phyloP scores from a whole-genome alignment of 129 eudicot species.

The Chrysanthemum makinoi region DNA sequence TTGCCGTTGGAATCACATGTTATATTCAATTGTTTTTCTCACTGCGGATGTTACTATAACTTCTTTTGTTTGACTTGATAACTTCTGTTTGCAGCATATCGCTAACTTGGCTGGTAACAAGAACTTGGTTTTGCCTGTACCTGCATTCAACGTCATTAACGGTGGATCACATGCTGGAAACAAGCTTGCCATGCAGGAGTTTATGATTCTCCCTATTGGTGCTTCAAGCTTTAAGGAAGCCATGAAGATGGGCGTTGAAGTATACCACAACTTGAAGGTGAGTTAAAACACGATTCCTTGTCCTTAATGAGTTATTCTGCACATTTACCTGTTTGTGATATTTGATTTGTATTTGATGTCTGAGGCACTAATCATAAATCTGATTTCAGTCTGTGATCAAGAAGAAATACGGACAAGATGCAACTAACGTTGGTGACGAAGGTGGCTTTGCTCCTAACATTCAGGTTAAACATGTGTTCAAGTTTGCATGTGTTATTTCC shows the following conservation, averaged over 20 bases:
- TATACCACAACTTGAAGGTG: constrained; percentile 92
- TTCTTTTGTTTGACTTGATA: constrained; percentile 13
- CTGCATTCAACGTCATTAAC: constrained; percentile 94
- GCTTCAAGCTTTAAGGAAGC: constrained; percentile 93
- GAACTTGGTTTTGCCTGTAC: constrained; percentile 85
- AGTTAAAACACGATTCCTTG: constrained; percentile 10
- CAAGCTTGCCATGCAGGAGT: constrained; percentile 99
- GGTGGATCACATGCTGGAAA: constrained; percentile 99
- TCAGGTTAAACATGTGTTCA: too few relatives aligned
- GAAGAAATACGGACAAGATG: constrained; percentile 98
- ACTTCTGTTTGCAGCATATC: constrained; percentile 57
- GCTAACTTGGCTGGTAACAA: constrained; percentile 95
- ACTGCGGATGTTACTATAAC: too few relatives aligned
- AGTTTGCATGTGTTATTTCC: too few relatives aligned
- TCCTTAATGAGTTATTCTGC: not conserved
- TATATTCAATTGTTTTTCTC: not conserved
- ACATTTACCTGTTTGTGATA: not conserved
- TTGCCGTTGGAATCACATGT: not conserved
- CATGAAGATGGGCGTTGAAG: constrained; percentile 99
- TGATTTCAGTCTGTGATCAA: constrained; percentile 81
- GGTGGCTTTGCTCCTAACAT: constrained; percentile 99
- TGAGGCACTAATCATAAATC: constrained; percentile 12
- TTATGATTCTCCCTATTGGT: constrained; percentile 95
- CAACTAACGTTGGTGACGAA: constrained; percentile 99
- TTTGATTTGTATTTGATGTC: not conserved